phyloP scores from a whole-genome alignment of 164 flowering plant species.

The Platanus orientalis region DNA sequence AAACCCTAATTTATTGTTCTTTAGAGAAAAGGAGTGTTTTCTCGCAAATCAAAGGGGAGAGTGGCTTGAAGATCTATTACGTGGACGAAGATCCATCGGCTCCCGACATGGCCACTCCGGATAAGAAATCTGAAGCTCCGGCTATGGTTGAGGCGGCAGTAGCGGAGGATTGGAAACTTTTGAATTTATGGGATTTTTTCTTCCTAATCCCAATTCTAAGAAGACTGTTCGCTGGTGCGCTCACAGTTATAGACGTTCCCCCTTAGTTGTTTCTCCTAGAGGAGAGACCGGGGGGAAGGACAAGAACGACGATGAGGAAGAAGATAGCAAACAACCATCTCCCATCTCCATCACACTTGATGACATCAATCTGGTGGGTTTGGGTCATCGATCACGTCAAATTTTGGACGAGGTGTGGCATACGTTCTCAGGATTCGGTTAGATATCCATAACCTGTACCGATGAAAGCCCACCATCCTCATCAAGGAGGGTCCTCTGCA shows the following conservation, averaged over 20 bases:
- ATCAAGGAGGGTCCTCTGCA: constrained; percentile 82
- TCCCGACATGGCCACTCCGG: too few species aligned
- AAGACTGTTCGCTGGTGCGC: neutral
- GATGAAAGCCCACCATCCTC: constrained; percentile 52
- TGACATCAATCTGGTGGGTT: constrained; percentile 90
- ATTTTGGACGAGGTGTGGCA: too few species aligned
- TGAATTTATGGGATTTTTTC: constrained; percentile 11
- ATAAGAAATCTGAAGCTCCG: too few species aligned
- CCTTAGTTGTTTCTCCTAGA: too few species aligned
- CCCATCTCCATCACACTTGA: constrained; percentile 22
- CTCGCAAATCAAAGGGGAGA: too few species aligned
- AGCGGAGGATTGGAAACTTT: too few species aligned
- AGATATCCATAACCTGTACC: constrained; percentile 74
- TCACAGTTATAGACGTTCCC: neutral
- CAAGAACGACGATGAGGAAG: neutral
- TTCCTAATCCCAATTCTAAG: too few species aligned
- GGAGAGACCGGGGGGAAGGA: constrained; percentile 5
- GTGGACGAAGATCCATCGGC: too few species aligned
- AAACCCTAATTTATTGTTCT: too few species aligned
- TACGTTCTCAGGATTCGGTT: constrained; percentile 83
- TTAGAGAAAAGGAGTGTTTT: too few species aligned
- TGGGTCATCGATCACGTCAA: constrained; percentile 75
- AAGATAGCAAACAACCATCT: constrained; percentile 2
- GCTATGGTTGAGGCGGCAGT: too few species aligned
- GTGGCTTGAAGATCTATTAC: too few species aligned